Conservation (phyloP, 2,329 filamentous ascomycete species). For the Pseudonectria buxi region DNA sequence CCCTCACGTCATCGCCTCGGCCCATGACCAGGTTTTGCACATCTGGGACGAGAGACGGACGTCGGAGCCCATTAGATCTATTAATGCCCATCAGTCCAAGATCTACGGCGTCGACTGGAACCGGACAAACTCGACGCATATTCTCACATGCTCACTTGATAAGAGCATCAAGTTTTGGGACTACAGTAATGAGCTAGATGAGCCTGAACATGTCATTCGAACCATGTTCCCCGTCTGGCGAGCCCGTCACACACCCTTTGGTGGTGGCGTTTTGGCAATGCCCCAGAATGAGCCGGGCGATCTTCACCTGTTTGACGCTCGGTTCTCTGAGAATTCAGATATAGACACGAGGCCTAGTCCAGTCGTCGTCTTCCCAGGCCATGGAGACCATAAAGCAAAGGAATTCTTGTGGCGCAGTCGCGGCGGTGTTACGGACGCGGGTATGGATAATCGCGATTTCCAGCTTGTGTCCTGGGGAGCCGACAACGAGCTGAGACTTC, state of each 20-base stretch:
- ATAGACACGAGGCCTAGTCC: conserved; percentile 40
- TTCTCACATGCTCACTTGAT: conserved; percentile 86
- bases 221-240: conserved; percentile 87
- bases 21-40: conserved; percentile 79
- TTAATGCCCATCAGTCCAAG: conserved; percentile 83
- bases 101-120: conserved; percentile 97
- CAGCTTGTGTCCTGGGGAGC: conserved; percentile 91
- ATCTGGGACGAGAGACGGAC: conserved; percentile 87
- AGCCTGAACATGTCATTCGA: conserved; percentile 68
- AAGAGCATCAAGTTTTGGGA: conserved; percentile 94
- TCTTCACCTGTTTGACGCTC: conserved; percentile 75
- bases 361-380: conserved; percentile 53
- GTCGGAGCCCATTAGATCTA: conserved; percentile 70
- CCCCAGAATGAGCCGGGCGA: conserved; percentile 82
- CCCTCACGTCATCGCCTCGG: conserved; percentile 79
- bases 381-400: conserved; percentile 66
- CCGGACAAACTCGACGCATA: conserved; percentile 60
- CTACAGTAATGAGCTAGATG: conserved; percentile 54
- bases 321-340: conserved; percentile 38
- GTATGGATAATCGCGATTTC: conserved; percentile 79
- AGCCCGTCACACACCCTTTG: conserved; percentile 86
- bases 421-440: conserved; percentile 58
- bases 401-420: conserved; percentile 87
- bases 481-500: conserved; percentile 74
- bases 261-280: conserved; percentile 80